A percentile compares a stretch with the other conserved stretches of the same genome.
Conservation (phyloP, 441 rosid species). For the Adansonia gregorii region DNA sequence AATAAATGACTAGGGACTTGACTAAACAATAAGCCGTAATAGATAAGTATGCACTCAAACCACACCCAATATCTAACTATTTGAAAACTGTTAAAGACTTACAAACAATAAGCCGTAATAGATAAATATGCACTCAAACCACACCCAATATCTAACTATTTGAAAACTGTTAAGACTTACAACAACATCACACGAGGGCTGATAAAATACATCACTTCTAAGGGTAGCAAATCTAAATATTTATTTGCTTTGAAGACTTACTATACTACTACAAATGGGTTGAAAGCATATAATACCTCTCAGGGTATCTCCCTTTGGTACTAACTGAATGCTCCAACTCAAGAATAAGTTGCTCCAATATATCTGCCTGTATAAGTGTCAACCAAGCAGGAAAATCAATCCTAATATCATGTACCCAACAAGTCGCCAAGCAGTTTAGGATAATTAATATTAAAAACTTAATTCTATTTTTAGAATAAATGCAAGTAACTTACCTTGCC, state of each 20-base stretch:
- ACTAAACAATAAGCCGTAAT: neutral
- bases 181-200: constrained; percentile 18
- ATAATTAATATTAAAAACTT: constrained; percentile 14
- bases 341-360: constrained; percentile 81
- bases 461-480: constrained; percentile 19
- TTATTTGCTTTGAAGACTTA: neutral
- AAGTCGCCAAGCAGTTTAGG: constrained; percentile 23
- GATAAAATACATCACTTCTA: constrained; percentile 59
- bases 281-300: constrained; percentile 59
- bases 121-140: neutral
- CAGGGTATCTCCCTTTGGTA: constrained; percentile 70
- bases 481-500: constrained; percentile 63
- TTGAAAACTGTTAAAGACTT: neutral
- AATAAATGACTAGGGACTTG: neutral
- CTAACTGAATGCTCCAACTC: constrained; percentile 89
- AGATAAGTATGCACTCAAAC: neutral
- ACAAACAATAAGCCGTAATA: neutral
- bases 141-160: neutral
- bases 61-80: neutral
- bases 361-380: constrained; percentile 69
- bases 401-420: constrained; percentile 16
- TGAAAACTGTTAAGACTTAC: neutral
- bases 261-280: constrained; percentile 8
- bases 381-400: constrained; percentile 21
- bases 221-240: constrained; percentile 39